phyloP scores from a whole-genome alignment of 306 rosid species.

The Ammopiptanthus mongolicus region DNA sequence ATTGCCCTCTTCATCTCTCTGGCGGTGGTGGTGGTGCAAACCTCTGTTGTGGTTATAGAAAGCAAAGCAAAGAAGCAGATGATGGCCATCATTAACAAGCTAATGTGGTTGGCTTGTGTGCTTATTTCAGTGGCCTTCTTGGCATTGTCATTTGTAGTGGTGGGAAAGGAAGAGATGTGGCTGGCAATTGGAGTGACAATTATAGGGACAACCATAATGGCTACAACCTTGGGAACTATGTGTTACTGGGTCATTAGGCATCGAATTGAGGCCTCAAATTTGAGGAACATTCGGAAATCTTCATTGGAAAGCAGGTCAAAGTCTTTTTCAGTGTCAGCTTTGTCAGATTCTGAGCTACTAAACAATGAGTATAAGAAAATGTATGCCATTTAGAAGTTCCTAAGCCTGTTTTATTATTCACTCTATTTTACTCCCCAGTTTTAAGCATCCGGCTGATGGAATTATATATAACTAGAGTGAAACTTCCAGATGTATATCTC shows the following conservation, averaged over 20 bases:
- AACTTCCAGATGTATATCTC: slow-evolving; percentile 7
- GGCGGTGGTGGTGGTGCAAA: slow-evolving; percentile 95
- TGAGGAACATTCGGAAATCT: slow-evolving; percentile 56
- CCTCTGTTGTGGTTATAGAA: slow-evolving; percentile 90
- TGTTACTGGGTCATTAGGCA: slow-evolving; percentile 83
- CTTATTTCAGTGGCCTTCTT: slow-evolving; percentile 77
- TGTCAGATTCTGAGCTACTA: slow-evolving; percentile 76
- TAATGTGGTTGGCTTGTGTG: slow-evolving; percentile 96
- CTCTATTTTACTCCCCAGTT: neutral
- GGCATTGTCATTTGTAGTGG: slow-evolving; percentile 86
- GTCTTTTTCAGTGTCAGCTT: slow-evolving; percentile 54
- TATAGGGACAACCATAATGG: slow-evolving; percentile 89
- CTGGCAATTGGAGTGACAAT: slow-evolving; percentile 77
- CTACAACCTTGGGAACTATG: slow-evolving; percentile 87
- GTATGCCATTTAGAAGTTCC: slow-evolving; percentile 68
- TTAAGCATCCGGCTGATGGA: neutral
- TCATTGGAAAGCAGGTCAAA: slow-evolving; percentile 67
- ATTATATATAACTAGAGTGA: neutral
- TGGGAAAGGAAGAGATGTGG: slow-evolving; percentile 70
- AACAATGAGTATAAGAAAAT: slow-evolving; percentile 77
- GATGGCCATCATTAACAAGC: slow-evolving; percentile 96
- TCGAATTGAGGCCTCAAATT: slow-evolving; percentile 71
- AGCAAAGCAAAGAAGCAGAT: slow-evolving; percentile 98
- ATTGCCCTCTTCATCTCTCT: slow-evolving; percentile 88
- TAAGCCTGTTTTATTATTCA: neutral